A percentile compares a stretch with the other conserved stretches of the same genome.
These are phyloP conservation scores for Rhipidocladum racemiflorum DNA, from an alignment of 176 grass and related monocot genomes.

Conservation along the genomic window DNA sequence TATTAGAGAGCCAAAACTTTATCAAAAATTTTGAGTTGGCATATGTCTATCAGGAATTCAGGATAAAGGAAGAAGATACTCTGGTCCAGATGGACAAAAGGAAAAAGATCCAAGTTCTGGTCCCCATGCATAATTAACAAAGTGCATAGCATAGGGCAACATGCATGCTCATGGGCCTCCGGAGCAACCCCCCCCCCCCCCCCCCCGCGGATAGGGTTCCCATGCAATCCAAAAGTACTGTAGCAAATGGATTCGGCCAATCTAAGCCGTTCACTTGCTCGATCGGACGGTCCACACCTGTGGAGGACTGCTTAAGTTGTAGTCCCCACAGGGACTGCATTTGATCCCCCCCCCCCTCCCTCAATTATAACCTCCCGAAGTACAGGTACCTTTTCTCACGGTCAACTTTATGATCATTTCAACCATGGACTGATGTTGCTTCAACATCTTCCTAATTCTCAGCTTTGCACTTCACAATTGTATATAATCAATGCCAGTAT, in stretches of 20 bases:
- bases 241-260: no score
- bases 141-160: constrained; percentile 19
- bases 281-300: no score
- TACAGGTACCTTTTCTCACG: constrained; percentile 24
- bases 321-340: no score
- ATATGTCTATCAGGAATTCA: neutral
- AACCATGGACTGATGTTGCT: constrained; percentile 13
- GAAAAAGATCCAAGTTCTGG: neutral
- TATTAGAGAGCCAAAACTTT: neutral
- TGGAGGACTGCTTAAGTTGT: no score
- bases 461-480: constrained; percentile 6
- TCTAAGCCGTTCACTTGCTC: no score
- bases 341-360: no score
- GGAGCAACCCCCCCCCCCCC: no score
- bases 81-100: neutral
- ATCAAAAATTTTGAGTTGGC: neutral
- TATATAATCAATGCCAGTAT: neutral
- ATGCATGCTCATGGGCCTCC: constrained; percentile 3
- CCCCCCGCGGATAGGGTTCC: no score
- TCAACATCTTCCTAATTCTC: constrained; percentile 5
- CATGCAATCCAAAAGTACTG: no score
- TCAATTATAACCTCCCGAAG: constrained; percentile 35
- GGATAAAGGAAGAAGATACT: constrained; percentile 5
- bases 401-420: constrained; percentile 37
- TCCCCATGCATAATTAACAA: constrained; percentile 29